phyloP scores from a whole-genome alignment of 1,284 basidiomycete species.

The Cryptococcus wingfieldii region DNA sequence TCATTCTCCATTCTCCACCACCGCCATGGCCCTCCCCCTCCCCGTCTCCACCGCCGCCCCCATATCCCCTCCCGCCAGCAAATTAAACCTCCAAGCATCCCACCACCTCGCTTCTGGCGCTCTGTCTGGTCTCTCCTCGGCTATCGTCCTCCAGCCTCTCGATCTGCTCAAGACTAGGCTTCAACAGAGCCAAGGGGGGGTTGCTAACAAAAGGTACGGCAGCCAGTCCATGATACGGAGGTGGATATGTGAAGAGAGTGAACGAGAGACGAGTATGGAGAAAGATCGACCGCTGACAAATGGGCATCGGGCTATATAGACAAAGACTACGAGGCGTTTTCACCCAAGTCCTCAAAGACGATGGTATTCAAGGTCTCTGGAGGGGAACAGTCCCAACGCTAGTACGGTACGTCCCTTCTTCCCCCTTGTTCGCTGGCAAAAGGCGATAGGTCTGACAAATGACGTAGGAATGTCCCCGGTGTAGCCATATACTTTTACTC shows the following conservation, averaged over 20 bases:
- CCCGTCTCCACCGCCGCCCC: neutral
- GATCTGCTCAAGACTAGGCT: slow-evolving; percentile 83
- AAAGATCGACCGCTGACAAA: neutral
- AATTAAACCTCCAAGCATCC: slow-evolving; percentile 24
- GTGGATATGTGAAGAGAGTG: neutral
- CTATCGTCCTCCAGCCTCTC: slow-evolving; percentile 52
- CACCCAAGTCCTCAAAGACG: slow-evolving; percentile 44
- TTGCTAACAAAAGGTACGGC: neutral
- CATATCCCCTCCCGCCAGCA: slow-evolving; percentile 4
- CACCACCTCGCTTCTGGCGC: slow-evolving; percentile 48
- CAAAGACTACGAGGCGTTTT: slow-evolving; percentile 27
- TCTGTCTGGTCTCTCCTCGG: slow-evolving; percentile 44
- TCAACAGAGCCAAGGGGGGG: slow-evolving; percentile 57
- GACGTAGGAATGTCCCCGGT: slow-evolving; percentile 78
- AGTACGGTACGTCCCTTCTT: slow-evolving; percentile 54
- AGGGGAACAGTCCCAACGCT: slow-evolving; percentile 79
- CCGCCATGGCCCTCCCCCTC: neutral
- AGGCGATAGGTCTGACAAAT: neutral
- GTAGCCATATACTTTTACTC: slow-evolving; percentile 88
- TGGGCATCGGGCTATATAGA: slow-evolving; percentile 12
- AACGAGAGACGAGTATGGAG: neutral
- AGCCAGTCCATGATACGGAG: neutral
- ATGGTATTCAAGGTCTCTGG: slow-evolving; percentile 56
- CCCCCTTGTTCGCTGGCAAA: slow-evolving; percentile 24
- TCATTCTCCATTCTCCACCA: neutral